A percentile compares a stretch with the other conserved stretches of the same genome.
phyloP scores from a whole-genome alignment of 2,329 filamentous ascomycete species.

The Aspergillus glaucus region DNA sequence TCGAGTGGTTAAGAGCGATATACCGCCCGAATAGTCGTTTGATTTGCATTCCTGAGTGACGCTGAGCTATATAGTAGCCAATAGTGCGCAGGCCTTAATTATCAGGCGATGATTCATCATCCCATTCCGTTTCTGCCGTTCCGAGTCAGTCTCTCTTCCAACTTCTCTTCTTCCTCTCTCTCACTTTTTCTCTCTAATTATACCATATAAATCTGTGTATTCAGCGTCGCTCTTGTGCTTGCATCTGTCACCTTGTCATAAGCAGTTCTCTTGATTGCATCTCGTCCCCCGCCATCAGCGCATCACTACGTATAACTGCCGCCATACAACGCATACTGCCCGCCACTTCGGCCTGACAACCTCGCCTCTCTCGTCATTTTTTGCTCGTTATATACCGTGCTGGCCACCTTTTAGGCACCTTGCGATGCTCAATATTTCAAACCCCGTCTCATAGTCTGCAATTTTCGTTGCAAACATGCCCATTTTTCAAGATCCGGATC shows the following conservation, averaged over 20 bases:
- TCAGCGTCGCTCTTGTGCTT: not conserved
- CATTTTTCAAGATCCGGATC: conserved; percentile 30
- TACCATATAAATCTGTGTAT: not conserved
- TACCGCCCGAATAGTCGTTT: not conserved
- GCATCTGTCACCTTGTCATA: not conserved
- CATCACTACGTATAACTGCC: not conserved
- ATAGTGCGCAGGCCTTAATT: too few relatives aligned
- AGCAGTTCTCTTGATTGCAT: not conserved
- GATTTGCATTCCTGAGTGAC: not conserved
- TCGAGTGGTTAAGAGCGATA: too few relatives aligned
- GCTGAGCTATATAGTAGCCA: not conserved
- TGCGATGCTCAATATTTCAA: conserved; percentile 20
- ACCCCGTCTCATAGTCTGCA: conserved; percentile 10
- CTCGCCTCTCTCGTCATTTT: not conserved
- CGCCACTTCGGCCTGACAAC: not conserved
- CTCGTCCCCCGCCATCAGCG: not conserved
- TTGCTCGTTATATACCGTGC: not conserved
- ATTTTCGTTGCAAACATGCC: conserved; percentile 24
- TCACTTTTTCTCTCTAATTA: not conserved
- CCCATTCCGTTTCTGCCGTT: not conserved
- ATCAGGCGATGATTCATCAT: not conserved
- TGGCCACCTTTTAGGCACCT: conserved; percentile 11
- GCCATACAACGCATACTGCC: not conserved
- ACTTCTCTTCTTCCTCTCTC: not conserved
- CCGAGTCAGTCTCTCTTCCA: not conserved